Evolutionary conservation across 257 asterid genomes (phyloP), one percentile per base, ranked within the genome.

Genomic region (Cynanchum wilfordii): DNA sequence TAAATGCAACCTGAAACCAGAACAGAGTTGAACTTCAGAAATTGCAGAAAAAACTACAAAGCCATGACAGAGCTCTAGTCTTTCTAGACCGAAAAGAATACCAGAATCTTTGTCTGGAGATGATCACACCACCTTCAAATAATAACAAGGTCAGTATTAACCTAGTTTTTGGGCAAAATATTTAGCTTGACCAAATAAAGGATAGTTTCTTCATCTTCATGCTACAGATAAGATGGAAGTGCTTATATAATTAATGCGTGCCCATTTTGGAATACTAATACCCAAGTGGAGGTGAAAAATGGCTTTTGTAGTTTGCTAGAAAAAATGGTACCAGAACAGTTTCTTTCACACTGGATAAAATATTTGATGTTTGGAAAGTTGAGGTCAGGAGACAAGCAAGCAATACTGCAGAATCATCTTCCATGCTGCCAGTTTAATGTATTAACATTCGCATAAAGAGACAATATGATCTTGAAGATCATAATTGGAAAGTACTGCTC

Each of bases 1-100:
- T 75, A 40, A 75, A 75, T 20, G 79, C 50, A 55, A 75, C 79
- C 79, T 75, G 50, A 20, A 38, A 64, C 49, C 27, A 64, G 38
- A 60, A 36, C 20, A 33, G 16, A 19, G 8, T 63, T 20, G 29
- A 36, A 7, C 16, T 17, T 36, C 17, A 36, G 69, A 33, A 12
- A 19, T 36, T 36, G 29, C 49, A 36, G 29, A 64, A 6, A 9
- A 64, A 25, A 36, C 0, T 36, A 63, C 16, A 63, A 62, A 64
- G 3, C 17, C 50, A 24, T 25, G 64, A 2, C 27, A 64, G 17
- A 36, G 27, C 69, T 17, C 50, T 64, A 36, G 44, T 9, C 27
- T n/a, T 36, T 33, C 42, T 10, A 54, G 27, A 64, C 50, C 36
- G 69, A 64, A 20, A 30, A 29, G 0, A 17, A 8, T 8, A 29